Evolutionary conservation across 2,329 filamentous ascomycete species (phyloP), one percentile per base, ranked within the genome.

Genomic region (Thelonectria discophora): DNA sequence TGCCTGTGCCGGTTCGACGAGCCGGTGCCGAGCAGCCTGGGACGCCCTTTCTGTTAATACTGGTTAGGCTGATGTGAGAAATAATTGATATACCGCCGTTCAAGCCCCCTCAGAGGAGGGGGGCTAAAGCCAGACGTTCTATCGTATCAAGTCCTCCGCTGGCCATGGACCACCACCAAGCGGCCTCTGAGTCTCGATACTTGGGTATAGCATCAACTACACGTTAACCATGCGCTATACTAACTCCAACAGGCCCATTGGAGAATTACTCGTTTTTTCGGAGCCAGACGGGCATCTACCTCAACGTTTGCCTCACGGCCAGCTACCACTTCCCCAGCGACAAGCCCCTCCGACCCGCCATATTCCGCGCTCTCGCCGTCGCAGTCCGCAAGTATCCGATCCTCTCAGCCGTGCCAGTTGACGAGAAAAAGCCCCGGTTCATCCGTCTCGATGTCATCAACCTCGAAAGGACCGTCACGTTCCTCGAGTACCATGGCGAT

Each of bases 241-340:
- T 54, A 9, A 55, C 18, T 5, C 4, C 8, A 3, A 3, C 13
- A 55, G 53, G 53, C 1, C 53, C 53, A 3, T 40, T 30, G 32
- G 53, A 55, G 18, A 39, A 40, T 12, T 55, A 55, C 17, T 55
- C 53, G 1, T 20, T 34, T 2, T 48, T 21, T n/a, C 53, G 53
- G 3, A 55, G 43, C 7, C 30, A 48, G 3, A 10, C 48, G 9
- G 53, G 53, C 9, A 56, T 49, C 17, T 56, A 49, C 30, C 37
- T 49, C 6, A 56, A 49, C 15, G 54, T 56, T 5, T 56, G 54
- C 13, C 45, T 56, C 3, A 49, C 54, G n/a, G 46, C 54, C 9
- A 56, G 45, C 34, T 49, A 49, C 32, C 9, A 7, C 21, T 49
- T 56, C 8, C 17, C 15, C 4, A 32, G 21, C 3, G 37, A 43